A percentile compares a stretch with the other conserved stretches of the same genome.
These are phyloP conservation scores for Golubevia pallescens DNA, from an alignment of 1,284 basidiomycete species.

Conservation along the genomic window DNA sequence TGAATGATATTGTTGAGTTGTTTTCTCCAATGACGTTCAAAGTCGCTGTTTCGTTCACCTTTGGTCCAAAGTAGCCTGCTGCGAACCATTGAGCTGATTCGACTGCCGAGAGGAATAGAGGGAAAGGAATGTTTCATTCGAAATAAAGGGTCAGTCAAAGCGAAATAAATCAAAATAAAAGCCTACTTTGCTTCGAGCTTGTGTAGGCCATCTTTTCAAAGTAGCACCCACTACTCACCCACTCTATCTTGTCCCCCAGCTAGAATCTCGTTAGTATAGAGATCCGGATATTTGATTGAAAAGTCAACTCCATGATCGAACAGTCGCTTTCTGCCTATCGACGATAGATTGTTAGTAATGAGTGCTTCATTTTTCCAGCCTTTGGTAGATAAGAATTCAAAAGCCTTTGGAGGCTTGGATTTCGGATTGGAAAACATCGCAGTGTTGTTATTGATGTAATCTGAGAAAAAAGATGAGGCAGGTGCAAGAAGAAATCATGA, in stretches of 20 bases:
- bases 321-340: conserved; percentile 66
- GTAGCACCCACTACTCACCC: conserved; percentile 6
- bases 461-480: no score
- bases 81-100: conserved; percentile 68
- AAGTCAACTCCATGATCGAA: conserved; percentile 68
- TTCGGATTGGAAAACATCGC: conserved; percentile 54
- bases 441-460: conserved; percentile 59
- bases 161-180: no score
- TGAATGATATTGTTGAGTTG: conserved; percentile 65
- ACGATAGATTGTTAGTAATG: conserved; percentile 66
- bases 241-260: conserved; percentile 68
- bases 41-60: conserved; percentile 57
- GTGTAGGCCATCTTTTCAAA: conserved; percentile 5
- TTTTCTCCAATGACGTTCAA: conserved; percentile 67
- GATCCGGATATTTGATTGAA: conserved; percentile 65
- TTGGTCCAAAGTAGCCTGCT: conserved; percentile 67
- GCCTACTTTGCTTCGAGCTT: no score
- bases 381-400: conserved; percentile 65
- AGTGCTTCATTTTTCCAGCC: conserved; percentile 65
- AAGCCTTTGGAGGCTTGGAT: conserved; percentile 60
- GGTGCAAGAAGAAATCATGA: no score
- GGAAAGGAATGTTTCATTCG: no score
- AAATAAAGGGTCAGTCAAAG: no score
- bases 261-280: conserved; percentile 65
- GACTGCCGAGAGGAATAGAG: conserved; percentile 46